Evolutionary conservation across 1,139 yeast genomes (phyloP).

Genomic region (Tardiomyces blankii): DNA sequence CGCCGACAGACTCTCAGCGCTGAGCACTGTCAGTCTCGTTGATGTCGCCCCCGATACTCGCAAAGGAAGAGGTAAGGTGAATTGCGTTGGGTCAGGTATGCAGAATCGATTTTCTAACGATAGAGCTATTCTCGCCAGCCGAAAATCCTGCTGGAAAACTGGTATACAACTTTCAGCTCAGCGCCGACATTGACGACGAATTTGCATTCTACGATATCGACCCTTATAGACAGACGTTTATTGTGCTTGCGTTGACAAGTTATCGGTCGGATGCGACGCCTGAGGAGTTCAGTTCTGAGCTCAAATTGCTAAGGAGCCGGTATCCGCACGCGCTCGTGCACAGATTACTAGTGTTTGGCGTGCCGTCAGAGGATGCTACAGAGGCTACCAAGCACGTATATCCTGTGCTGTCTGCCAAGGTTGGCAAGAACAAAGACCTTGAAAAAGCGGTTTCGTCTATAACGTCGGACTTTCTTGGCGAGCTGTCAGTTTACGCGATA

Average conservation of each 20-base stretch:
- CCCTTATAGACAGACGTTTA: slow-evolving; percentile 56
- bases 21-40: slow-evolving; percentile 55
- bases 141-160: slow-evolving; percentile 59
- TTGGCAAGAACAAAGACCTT: slow-evolving; percentile 28
- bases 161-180: slow-evolving; percentile 42
- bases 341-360: slow-evolving; percentile 47
- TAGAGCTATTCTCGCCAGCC: neutral
- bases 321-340: slow-evolving; percentile 58
- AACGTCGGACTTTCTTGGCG: slow-evolving; percentile 48
- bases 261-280: slow-evolving; percentile 26
- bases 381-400: slow-evolving; percentile 19
- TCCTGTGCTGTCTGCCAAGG: slow-evolving; percentile 21
- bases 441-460: slow-evolving; percentile 71
- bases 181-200: slow-evolving; percentile 39
- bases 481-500: slow-evolving; percentile 54
- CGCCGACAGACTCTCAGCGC: slow-evolving; percentile 36
- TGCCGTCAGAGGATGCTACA: slow-evolving; percentile 28
- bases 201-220: slow-evolving; percentile 76
- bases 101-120: too few relatives aligned
- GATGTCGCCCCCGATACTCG: slow-evolving; percentile 55
- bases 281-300: slow-evolving; percentile 21
- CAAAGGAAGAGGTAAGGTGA: slow-evolving; percentile 9
- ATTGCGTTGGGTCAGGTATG: neutral
- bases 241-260: slow-evolving; percentile 50
- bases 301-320: slow-evolving; percentile 29